Evolutionary conservation across 2,329 filamentous ascomycete genomes (phyloP).

Genomic region (Colletotrichum orchidophilum): DNA sequence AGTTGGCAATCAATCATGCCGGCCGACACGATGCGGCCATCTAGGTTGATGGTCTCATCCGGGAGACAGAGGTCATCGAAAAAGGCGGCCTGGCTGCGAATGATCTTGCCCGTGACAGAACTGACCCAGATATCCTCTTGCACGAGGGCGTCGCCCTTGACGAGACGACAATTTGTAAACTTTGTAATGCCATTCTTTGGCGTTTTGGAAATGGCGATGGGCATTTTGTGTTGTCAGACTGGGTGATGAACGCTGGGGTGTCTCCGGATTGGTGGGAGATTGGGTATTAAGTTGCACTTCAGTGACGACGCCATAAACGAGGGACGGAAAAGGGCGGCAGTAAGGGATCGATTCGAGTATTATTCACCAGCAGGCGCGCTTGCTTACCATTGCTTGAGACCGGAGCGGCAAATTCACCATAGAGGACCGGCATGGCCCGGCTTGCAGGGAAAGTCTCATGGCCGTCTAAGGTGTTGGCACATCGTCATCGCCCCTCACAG

Average conservation of each 20-base stretch:
- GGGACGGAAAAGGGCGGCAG: not conserved
- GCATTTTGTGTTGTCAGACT: slow-evolving; percentile 50
- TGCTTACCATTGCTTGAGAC: not conserved
- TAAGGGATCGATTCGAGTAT: slow-evolving; percentile 19
- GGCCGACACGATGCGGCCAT: slow-evolving; percentile 83
- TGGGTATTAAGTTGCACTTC: slow-evolving; percentile 7
- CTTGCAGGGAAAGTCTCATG: slow-evolving; percentile 21
- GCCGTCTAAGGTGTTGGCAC: slow-evolving; percentile 7
- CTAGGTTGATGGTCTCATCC: slow-evolving; percentile 80
- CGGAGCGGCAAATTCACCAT: slow-evolving; percentile 13
- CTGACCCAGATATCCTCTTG: slow-evolving; percentile 90
- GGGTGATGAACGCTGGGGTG: slow-evolving; percentile 37
- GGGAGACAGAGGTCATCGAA: slow-evolving; percentile 76
- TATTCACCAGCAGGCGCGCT: slow-evolving; percentile 17
- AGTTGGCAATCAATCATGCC: slow-evolving; percentile 92
- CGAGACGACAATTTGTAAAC: slow-evolving; percentile 86
- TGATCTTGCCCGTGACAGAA: slow-evolving; percentile 81
- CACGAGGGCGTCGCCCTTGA: slow-evolving; percentile 74
- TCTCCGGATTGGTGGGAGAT: slow-evolving; percentile 27
- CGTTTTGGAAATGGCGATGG: slow-evolving; percentile 52
- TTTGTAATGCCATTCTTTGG: slow-evolving; percentile 74
- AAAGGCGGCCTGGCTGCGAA: slow-evolving; percentile 73
- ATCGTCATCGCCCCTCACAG: slow-evolving; percentile 32
- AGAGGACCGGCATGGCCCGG: slow-evolving; percentile 30
- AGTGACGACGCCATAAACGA: slow-evolving; percentile 30